Percentiles rank a stretch among this genome's conserved stretches.
These are phyloP conservation scores for Chrysosporium keratinophilum DNA, from an alignment of 2,329 filamentous ascomycete species.

Conservation along the genomic window DNA sequence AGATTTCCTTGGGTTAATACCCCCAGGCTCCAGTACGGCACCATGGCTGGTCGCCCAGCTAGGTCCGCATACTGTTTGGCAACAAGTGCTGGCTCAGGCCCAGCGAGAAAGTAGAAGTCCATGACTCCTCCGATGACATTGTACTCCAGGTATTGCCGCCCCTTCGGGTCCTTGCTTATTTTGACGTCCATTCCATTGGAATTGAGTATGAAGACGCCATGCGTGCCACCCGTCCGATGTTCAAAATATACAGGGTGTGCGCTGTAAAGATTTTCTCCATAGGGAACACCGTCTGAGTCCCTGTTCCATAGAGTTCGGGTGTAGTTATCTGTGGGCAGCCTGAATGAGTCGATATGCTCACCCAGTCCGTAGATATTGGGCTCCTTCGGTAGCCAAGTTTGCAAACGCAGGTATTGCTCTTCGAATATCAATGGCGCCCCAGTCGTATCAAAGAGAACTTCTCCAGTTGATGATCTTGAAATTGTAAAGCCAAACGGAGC, in stretches of 20 bases:
- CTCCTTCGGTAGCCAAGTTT: conserved; percentile 53
- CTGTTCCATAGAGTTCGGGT: conserved; percentile 47
- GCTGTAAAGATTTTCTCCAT: conserved; percentile 56
- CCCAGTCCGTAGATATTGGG: conserved; percentile 69
- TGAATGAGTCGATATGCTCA: conserved; percentile 60
- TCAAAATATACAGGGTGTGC: conserved; percentile 70
- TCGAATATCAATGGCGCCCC: conserved; percentile 59
- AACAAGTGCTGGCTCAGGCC: background rate
- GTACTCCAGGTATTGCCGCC: background rate
- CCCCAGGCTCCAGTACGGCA: conserved; percentile 2
- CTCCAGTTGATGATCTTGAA: conserved; percentile 49
- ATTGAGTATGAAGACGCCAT: background rate
- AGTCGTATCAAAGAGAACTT: conserved; percentile 57
- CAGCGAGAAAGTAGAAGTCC: conserved; percentile 1
- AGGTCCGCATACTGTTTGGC: conserved; percentile 1
- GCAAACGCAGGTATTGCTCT: conserved; percentile 68
- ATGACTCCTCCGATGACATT: background rate
- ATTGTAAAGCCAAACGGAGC: conserved; percentile 49
- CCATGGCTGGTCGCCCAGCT: background rate
- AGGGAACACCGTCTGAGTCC: background rate
- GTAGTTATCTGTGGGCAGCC: conserved; percentile 57
- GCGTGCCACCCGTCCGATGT: conserved; percentile 41
- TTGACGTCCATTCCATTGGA: conserved; percentile 2
- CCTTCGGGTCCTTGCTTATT: background rate
- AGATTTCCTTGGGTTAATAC: background rate